Evolutionary conservation across 2,329 filamentous ascomycete species (phyloP).

Genomic region (Cercospora brassicicola): DNA sequence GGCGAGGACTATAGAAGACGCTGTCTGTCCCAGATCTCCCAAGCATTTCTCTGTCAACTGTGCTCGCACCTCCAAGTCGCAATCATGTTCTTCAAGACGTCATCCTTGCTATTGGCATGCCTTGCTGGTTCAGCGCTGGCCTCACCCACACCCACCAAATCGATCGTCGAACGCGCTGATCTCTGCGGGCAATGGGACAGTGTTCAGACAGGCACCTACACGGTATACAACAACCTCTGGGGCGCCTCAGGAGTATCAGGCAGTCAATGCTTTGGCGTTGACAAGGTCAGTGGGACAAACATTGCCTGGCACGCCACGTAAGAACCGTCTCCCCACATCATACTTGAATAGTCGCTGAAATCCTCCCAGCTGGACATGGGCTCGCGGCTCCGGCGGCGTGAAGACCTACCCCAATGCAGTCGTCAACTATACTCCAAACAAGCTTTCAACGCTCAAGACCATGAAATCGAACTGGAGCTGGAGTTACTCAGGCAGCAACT

Average conservation of each 20-base stretch:
- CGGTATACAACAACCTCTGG: slow-evolving; percentile 29
- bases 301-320: slow-evolving; percentile 26
- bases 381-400: slow-evolving; percentile 35
- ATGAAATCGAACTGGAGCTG: slow-evolving; percentile 50
- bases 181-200: slow-evolving; percentile 17
- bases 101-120: neutral
- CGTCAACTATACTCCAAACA: slow-evolving; percentile 37
- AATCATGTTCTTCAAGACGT: neutral
- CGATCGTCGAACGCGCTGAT: slow-evolving; percentile 3
- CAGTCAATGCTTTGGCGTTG: slow-evolving; percentile 26
- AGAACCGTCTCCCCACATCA: neutral
- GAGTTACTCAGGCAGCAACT: slow-evolving; percentile 50
- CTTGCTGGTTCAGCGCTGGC: neutral
- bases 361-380: slow-evolving; percentile 25
- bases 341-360: neutral
- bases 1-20: neutral
- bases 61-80: neutral
- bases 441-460: slow-evolving; percentile 42
- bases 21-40: neutral
- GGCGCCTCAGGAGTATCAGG: slow-evolving; percentile 21
- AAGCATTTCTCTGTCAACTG: neutral
- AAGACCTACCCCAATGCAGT: slow-evolving; percentile 48
- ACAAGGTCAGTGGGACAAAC: slow-evolving; percentile 22
- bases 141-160: slow-evolving; percentile 7
- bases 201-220: slow-evolving; percentile 19